phyloP scores from a whole-genome alignment of 768 basidiomycete genomes.

The Suillus subalutaceus region DNA sequence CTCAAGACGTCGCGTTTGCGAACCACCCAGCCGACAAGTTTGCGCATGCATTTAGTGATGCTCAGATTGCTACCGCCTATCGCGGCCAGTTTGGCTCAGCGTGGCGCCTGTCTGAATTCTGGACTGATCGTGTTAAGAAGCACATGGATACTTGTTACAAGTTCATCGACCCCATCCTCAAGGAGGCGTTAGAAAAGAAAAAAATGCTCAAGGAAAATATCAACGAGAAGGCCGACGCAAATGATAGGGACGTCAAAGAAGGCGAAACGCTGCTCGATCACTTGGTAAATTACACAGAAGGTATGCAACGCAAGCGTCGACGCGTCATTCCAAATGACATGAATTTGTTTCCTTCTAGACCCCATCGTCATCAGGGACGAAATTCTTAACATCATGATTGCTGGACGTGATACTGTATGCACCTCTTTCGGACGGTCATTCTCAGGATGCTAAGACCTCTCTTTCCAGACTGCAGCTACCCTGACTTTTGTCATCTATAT shows the following conservation, averaged over 20 bases:
- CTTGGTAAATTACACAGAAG: slow-evolving; percentile 56
- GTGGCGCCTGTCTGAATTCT: slow-evolving; percentile 50
- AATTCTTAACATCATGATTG: slow-evolving; percentile 40
- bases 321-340: background rate
- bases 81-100: slow-evolving; percentile 40
- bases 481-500: slow-evolving; percentile 34
- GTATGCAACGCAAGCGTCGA: slow-evolving; percentile 30
- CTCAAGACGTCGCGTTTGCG: slow-evolving; percentile 24
- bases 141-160: slow-evolving; percentile 44
- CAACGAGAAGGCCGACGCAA: slow-evolving; percentile 12
- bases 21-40: slow-evolving; percentile 40
- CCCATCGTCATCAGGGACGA: slow-evolving; percentile 36
- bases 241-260: slow-evolving; percentile 38
- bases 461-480: slow-evolving; percentile 31
- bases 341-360: slow-evolving; percentile 25
- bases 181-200: slow-evolving; percentile 43
- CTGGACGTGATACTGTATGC: slow-evolving; percentile 37
- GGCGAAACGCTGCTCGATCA: slow-evolving; percentile 53
- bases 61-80: slow-evolving; percentile 35
- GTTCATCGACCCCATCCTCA: slow-evolving; percentile 53
- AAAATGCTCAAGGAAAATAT: slow-evolving; percentile 18
- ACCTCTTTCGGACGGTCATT: background rate
- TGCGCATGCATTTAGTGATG: slow-evolving; percentile 40
- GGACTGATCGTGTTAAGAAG: slow-evolving; percentile 42
- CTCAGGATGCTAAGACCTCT: background rate